Evolutionary conservation across 306 rosid species (phyloP), one percentile per base, ranked within the genome.

Genomic region (Lathyrus sativus): DNA sequence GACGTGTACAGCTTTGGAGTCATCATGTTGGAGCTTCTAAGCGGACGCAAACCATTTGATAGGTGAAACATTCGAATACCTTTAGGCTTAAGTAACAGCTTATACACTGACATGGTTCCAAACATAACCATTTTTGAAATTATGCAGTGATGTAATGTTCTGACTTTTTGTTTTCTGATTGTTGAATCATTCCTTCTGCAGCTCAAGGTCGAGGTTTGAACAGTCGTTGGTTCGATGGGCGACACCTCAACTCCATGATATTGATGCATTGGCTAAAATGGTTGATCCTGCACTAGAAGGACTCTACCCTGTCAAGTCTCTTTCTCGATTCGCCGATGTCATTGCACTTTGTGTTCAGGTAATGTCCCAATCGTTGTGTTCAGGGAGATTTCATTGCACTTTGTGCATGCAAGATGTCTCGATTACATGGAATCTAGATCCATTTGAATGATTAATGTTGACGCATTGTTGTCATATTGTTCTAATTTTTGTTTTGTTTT

Each of bases 281-380:
- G 99, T 85, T 71, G 99, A 95, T 83, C 96, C 97, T 14, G 88
- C 83, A 15, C 81, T 95, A 11, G 80, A 90, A 78, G 97, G 97
- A 65, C 85, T 95, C 28, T 95, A 88, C 77, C 97, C 99, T 8
- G 90, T 95, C 22, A 95, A 95, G 85, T 88, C 97, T 49, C 91
- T 95, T 73, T 95, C 99, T 49, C 92, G 99, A 65, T 88, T 95
- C 69, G 99, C 99, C 14, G 99, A 95, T 77, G 96, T 88, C 44
- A 79, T 95, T 71, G 99, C 99, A 12, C 97, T 95, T 0, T 95
- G 99, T 67, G 91, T 95, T 79, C 99, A 95, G 97, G 99, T 93
- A 93, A 82, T 67, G 38, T 53, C 70, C 7, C 22, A 0, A 33
- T 33, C 37, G 7, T 33, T 6, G 37, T n/a, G n/a, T n/a, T n/a